phyloP scores from a whole-genome alignment of 164 flowering plant species.

The Magnolia kwangsiensis region DNA sequence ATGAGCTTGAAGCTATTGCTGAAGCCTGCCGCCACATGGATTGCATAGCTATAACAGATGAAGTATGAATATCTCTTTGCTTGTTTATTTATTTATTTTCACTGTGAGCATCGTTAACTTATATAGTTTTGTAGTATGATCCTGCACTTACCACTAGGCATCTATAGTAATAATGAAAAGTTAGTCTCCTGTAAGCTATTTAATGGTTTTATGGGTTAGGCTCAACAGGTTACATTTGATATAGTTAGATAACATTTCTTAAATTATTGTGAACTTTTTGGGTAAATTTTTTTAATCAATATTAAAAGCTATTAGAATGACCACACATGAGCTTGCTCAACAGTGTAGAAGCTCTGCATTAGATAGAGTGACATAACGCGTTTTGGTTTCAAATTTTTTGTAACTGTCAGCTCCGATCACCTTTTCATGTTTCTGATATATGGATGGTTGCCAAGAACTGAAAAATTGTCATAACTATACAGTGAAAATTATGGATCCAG shows the following conservation, averaged over 20 bases:
- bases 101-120: neutral
- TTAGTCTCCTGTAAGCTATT: neutral
- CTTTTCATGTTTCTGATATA: too few species aligned
- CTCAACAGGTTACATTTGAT: neutral
- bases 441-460: too few species aligned
- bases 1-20: slow-evolving; percentile 76
- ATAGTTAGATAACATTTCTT: neutral
- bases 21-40: slow-evolving; percentile 56
- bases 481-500: too few species aligned
- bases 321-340: too few species aligned
- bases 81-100: slow-evolving; percentile 1
- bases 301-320: too few species aligned
- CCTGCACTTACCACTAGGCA: neutral
- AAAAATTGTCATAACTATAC: too few species aligned
- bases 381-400: too few species aligned
- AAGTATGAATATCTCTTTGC: slow-evolving; percentile 47
- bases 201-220: neutral
- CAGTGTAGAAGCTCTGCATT: too few species aligned
- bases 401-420: too few species aligned
- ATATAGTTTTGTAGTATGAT: neutral
- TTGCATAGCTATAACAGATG: slow-evolving; percentile 82
- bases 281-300: too few species aligned
- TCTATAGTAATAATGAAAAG: neutral
- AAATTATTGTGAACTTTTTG: too few species aligned
- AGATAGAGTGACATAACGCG: too few species aligned